Conservation (phyloP, 805 yeast species). For the Pichia scutulata region DNA sequence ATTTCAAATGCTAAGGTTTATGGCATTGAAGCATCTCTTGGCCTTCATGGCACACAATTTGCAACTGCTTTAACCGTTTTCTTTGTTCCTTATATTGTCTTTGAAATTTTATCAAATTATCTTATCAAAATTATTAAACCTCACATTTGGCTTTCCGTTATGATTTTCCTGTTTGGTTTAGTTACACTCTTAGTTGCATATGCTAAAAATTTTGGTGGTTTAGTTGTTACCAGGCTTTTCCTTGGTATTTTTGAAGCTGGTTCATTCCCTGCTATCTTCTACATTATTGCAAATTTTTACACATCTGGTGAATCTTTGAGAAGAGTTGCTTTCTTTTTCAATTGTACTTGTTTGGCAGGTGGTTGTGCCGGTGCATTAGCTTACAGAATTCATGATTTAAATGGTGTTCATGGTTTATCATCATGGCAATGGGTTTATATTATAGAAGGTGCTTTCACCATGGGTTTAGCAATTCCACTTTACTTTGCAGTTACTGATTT, state of each 20-base stretch:
- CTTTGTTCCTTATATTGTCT: conserved; percentile 60
- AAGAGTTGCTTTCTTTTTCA: conserved; percentile 60
- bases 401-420: conserved; percentile 34
- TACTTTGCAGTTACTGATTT: conserved; percentile 55
- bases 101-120: conserved; percentile 63
- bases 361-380: conserved; percentile 74
- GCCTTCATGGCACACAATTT: conserved; percentile 50
- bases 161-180: conserved; percentile 55
- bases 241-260: conserved; percentile 66
- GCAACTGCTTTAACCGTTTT: conserved; percentile 61
- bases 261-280: conserved; percentile 70
- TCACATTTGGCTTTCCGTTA: conserved; percentile 51
- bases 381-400: conserved; percentile 49
- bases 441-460: conserved; percentile 31
- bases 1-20: conserved; percentile 74
- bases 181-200: conserved; percentile 62
- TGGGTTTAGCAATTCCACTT: conserved; percentile 27
- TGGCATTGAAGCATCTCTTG: conserved; percentile 51
- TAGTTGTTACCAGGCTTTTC: conserved; percentile 55
- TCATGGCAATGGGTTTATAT: conserved; percentile 43
- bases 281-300: conserved; percentile 59
- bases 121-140: conserved; percentile 52
- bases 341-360: conserved; percentile 68
- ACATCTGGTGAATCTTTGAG: conserved; percentile 58
- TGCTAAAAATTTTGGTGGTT: conserved; percentile 46